Percentiles rank a stretch among this genome's conserved stretches.
Evolutionary conservation across 805 yeast genomes (phyloP).

Genomic region (Yarrowia deformans): DNA sequence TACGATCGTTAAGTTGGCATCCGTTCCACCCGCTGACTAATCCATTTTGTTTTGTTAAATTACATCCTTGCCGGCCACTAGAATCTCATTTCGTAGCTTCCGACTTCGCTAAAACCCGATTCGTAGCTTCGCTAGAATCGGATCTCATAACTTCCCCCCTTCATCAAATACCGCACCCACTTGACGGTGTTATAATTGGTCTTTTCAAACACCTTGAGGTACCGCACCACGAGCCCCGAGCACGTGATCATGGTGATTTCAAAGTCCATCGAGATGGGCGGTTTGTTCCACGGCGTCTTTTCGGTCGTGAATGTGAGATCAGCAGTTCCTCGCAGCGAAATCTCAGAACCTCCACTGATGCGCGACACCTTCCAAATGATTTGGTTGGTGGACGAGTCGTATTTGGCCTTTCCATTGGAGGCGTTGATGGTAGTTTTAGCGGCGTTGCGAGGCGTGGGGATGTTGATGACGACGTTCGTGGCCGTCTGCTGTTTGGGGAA

Average conservation of each 20-base stretch:
- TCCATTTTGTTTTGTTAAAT: too few relatives aligned
- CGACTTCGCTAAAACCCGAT: too few relatives aligned
- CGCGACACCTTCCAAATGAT: conserved; percentile 76
- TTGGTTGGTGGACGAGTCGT: conserved; percentile 67
- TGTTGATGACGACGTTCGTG: conserved; percentile 64
- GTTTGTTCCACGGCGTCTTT: conserved; percentile 63
- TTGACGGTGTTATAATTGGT: conserved; percentile 74
- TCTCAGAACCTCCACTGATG: conserved; percentile 70
- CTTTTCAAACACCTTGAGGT: conserved; percentile 68
- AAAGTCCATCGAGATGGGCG: conserved; percentile 78
- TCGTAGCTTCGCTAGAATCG: conserved; percentile 66
- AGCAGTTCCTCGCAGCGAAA: conserved; percentile 64
- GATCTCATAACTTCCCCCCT: conserved; percentile 82
- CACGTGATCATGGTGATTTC: conserved; percentile 74
- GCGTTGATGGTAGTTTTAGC: conserved; percentile 57
- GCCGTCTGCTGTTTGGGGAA: conserved; percentile 64
- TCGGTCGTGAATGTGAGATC: conserved; percentile 50
- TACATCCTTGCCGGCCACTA: conserved; percentile 46
- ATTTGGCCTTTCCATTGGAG: conserved; percentile 72
- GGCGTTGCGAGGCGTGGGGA: conserved; percentile 74
- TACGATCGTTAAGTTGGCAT: too few relatives aligned
- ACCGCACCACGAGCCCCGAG: conserved; percentile 77
- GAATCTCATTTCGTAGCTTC: conserved; percentile 80
- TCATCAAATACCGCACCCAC: conserved; percentile 83
- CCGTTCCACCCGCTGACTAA: too few relatives aligned